Conservation (phyloP, 495 filamentous ascomycete genomes). For the Lepidopterella palustris region DNA sequence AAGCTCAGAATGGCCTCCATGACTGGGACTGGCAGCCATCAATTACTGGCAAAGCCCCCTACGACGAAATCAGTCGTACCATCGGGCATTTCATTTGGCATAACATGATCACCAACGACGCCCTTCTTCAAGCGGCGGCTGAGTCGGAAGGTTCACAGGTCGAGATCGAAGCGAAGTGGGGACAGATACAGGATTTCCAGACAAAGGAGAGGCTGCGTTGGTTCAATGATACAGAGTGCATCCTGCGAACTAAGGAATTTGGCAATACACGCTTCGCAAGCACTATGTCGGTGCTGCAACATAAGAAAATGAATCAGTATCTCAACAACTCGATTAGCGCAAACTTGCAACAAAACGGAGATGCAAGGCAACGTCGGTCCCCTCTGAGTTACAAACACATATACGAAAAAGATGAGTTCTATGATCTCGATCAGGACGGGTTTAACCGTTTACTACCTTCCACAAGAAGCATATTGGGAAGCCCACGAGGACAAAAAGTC, state of each 20-base stretch:
- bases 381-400: conserved; percentile 19
- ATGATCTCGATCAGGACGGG: conserved; percentile 15
- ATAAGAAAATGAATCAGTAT: conserved; percentile 23
- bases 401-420: conserved; percentile 19
- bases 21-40: conserved; percentile 18
- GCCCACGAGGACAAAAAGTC: conserved; percentile 1
- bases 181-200: conserved; percentile 11
- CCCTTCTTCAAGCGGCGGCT: conserved; percentile 1
- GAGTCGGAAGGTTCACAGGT: conserved; percentile 10
- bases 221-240: conserved; percentile 16
- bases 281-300: conserved; percentile 24
- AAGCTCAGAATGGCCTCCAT: neutral
- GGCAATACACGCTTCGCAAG: conserved; percentile 16
- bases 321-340: conserved; percentile 16
- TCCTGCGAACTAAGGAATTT: neutral
- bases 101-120: conserved; percentile 9
- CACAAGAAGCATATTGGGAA: conserved; percentile 5
- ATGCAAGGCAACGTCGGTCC: neutral
- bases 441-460: conserved; percentile 6
- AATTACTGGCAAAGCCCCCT: conserved; percentile 8
- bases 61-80: conserved; percentile 19
- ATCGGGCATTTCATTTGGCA: conserved; percentile 26
- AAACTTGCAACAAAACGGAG: neutral
- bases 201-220: neutral
- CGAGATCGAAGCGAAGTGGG: conserved; percentile 27